Conservation (phyloP, 2,329 filamentous ascomycete genomes). For the Xylaria hypoxylon region DNA sequence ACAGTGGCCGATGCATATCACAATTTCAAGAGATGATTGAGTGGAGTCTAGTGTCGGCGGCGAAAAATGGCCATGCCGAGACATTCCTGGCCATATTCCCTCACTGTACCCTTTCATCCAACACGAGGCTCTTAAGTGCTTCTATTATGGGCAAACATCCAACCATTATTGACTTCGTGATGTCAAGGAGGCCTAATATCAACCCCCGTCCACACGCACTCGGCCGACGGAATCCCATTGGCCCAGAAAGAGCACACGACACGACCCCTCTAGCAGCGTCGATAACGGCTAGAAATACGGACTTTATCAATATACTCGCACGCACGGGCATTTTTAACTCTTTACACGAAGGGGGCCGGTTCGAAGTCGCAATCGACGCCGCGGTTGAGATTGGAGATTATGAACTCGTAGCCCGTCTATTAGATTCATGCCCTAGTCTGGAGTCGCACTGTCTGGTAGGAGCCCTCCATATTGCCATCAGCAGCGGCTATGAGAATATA, state of each 20-base stretch:
- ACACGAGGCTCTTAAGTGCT: constrained; percentile 2
- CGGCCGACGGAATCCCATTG: not conserved
- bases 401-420: constrained; percentile 9
- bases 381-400: not conserved
- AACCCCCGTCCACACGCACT: constrained; percentile 1
- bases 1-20: not conserved
- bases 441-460: not conserved
- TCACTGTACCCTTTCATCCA: not conserved
- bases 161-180: constrained; percentile 7
- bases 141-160: constrained; percentile 6
- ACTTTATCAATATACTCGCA: not conserved
- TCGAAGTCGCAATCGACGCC: constrained; percentile 2
- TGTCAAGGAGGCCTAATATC: constrained; percentile 11
- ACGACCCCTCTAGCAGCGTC: constrained; percentile 10
- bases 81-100: constrained; percentile 5
- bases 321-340: not conserved
- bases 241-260: not conserved
- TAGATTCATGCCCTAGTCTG: constrained; percentile 11
- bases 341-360: not conserved
- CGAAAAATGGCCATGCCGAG: not conserved
- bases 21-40: not conserved
- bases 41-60: not conserved
- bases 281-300: not conserved
- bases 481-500: not conserved
- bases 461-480: not conserved